phyloP scores from a whole-genome alignment of 345 rosid species.

The Gossypium stocksii region DNA sequence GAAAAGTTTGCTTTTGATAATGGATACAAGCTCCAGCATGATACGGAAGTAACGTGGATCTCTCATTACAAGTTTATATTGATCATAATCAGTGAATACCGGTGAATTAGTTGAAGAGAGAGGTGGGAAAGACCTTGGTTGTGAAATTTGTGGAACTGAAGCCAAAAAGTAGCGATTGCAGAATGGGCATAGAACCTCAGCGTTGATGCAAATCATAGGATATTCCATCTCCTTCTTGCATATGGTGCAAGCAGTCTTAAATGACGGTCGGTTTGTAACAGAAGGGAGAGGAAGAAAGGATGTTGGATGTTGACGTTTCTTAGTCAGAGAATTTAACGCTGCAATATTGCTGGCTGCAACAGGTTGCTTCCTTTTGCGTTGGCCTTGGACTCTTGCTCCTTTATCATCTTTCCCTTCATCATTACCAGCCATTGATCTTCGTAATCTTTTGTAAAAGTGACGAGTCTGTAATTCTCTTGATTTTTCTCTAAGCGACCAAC shows the following conservation, averaged over 20 bases:
- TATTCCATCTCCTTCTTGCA: not conserved
- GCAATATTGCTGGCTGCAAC: not conserved
- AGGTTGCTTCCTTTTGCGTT: not conserved
- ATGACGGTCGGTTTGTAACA: not conserved
- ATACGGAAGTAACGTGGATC: not conserved
- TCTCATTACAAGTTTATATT: not conserved
- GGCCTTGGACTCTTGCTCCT: not conserved
- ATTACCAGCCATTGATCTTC: not conserved
- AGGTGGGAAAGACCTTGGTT: not conserved
- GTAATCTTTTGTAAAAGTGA: not conserved
- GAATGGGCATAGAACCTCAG: not conserved
- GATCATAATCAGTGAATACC: not conserved
- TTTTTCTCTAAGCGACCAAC: not conserved
- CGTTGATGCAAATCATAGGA: not conserved
- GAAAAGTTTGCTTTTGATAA: not conserved
- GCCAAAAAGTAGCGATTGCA: not conserved
- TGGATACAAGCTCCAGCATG: not conserved
- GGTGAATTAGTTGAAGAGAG: not conserved
- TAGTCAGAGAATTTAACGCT: not conserved
- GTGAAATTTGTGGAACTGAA: not conserved
- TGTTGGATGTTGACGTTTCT: not conserved
- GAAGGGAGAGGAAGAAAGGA: not conserved
- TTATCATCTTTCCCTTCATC: not conserved
- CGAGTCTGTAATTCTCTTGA: not conserved
- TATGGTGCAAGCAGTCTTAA: not conserved